A percentile compares a stretch with the other conserved stretches of the same genome.
Conservation (phyloP, 192 early-diverging fungal genomes). For the Podila epicladia region DNA sequence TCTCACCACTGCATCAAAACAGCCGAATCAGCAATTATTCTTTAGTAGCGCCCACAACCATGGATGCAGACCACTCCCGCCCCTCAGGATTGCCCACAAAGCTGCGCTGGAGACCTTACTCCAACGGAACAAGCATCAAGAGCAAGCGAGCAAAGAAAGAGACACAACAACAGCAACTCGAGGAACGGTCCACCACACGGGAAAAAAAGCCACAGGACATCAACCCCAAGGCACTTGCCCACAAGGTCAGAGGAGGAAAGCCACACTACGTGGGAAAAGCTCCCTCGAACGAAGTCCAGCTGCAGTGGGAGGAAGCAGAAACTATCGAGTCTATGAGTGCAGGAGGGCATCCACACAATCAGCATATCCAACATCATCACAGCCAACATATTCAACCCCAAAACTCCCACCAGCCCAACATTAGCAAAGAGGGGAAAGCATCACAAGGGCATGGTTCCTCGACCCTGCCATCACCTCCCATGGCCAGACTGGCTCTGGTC, state of each 20-base stretch:
- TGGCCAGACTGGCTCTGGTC: conserved; percentile 10
- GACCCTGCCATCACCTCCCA: conserved; percentile 7
- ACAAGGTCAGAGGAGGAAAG: conserved; percentile 13
- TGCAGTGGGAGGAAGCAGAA: conserved; percentile 50
- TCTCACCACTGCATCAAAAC: background rate
- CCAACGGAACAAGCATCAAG: conserved; percentile 12
- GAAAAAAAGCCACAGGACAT: background rate
- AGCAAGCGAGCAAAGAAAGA: conserved; percentile 16
- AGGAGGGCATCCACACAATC: conserved; percentile 43
- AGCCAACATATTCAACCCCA: background rate
- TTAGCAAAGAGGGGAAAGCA: background rate
- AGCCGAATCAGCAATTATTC: background rate
- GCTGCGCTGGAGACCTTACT: conserved; percentile 47
- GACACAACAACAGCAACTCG: background rate
- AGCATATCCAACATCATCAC: conserved; percentile 4
- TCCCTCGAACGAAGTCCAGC: conserved; percentile 10
- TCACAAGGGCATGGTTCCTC: background rate
- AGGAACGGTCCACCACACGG: background rate
- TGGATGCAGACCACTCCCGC: conserved; percentile 7
- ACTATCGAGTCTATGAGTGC: conserved; percentile 48
- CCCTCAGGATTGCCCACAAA: conserved; percentile 20
- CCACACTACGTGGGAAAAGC: background rate
- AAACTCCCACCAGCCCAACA: background rate
- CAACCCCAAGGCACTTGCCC: conserved; percentile 26
- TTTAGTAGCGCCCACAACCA: background rate